Evolutionary conservation across 106 monocot genomes (phyloP), one percentile per base, ranked within the genome.

Genomic region (Ottelia alismoides): DNA sequence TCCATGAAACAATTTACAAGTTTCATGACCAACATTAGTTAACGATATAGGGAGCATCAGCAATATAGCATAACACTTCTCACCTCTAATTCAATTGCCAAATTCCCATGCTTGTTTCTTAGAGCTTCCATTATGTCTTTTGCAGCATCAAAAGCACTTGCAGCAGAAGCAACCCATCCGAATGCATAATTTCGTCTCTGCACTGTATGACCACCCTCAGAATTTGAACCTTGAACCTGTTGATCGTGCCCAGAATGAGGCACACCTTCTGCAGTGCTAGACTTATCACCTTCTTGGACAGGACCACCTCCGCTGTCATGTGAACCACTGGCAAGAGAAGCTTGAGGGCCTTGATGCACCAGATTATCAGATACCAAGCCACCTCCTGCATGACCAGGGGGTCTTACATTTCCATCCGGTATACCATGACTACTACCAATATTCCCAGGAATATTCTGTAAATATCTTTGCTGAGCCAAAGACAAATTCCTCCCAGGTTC

Each of bases 111-210:
- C 67, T 96, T 96, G 71, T 77, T 88, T 63, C 96, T 78, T 48
- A 96, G 85, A 70, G 81, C 64, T 60, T 96, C 96, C 96, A 96
- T 96, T 61, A 96, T 82, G 50, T 96, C 96, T 71, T 89, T 96
- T 20, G 96, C 96, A 27, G 88, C 78, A 72, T 96, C 96, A 82
- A 96, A 96, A 45, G 88, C 88, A 79, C 76, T 81, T 19, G 81
- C 67, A 54, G 78, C 85, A 53, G 96, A 85, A 57, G 85, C 76
- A 22, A 82, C 84, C 78, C 80, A 84, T 64, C 78, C 81, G 61
- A 66, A 45, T 22, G 68, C 72, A 63, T 45, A 56, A 70, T 55
- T 81, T 22, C 93, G 87, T 55, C 84, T 72, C 51, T 71, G 25
- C 50, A 63, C 53, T 58, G 56, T 64, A 51, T 70, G 75, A 17